Base-by-base conservation (phyloP, 2,329 filamentous ascomycete species). In the Fusarium sp. region DNA sequence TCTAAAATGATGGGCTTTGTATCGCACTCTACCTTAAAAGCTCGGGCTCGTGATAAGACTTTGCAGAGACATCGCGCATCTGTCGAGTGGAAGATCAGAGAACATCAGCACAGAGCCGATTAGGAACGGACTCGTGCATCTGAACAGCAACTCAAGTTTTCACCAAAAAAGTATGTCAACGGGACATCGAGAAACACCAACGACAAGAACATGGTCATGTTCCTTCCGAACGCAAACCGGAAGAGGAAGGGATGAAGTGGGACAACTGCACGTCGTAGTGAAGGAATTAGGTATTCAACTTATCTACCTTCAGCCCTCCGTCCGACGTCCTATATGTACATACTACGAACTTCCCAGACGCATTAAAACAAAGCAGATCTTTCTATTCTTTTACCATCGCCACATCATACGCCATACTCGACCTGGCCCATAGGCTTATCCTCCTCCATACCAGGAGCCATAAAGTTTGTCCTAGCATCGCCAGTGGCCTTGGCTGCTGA, bases 401-500 rank as follows among this genome's bases (percentile, higher is more conserved):
- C 66, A 59, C 62, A 72, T 81, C 81, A 90, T 76, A 79, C 83
- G 59, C 88, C 88, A 73, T 90, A 90, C 65, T 86, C 87, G 59
- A 89, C 79, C 79, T 89, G 88, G 53, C 88, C 88, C 84, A 87
- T 85, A 6, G 88, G 88, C 81, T 83, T 87, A 74, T 89, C 87
- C 75, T 89, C 86, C 77, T 87, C 86, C 79, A 89, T 86, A 58
- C 92, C 92, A 24, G 91, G 86, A 57, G 91, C 91, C 90, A 94
- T 91, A 73, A 93, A 89, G 83, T 94, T 93, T 59, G 90, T 94
- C 80, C 92, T 86, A 61, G 91, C 88, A 83, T 94, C 92, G 66
- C 91, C 90, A 12, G 90, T 90, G 63, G 91, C 92, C 88, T 98
- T 98, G 73, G 95, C 92, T 56, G 93, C 95, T 52, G 94, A 97